Evolutionary conservation across 192 early-diverging fungal species (phyloP).

Genomic region (Coemansia sp.): DNA sequence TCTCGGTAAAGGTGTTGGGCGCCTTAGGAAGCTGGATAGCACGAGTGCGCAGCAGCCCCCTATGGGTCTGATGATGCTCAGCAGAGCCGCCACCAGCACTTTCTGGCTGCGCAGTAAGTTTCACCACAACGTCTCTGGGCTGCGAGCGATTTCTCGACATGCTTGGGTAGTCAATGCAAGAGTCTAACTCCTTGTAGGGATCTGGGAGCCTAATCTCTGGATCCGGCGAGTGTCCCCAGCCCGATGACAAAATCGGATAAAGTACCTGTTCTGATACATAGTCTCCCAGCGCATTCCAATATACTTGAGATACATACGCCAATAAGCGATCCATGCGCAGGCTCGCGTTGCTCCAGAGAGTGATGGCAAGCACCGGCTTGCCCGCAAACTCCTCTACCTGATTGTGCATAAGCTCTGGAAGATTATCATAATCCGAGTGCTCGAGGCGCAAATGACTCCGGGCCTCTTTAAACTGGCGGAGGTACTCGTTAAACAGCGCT

Average conservation of each 20-base stretch:
- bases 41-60: slow-evolving; percentile 31
- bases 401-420: slow-evolving; percentile 27
- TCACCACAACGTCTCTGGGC: slow-evolving; percentile 23
- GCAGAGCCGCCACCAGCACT: neutral
- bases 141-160: neutral
- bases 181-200: slow-evolving; percentile 26
- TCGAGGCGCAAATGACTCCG: slow-evolving; percentile 31
- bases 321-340: slow-evolving; percentile 41
- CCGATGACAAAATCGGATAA: slow-evolving; percentile 39
- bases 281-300: slow-evolving; percentile 53
- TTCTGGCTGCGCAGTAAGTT: slow-evolving; percentile 18
- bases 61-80: slow-evolving; percentile 6
- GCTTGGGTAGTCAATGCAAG: slow-evolving; percentile 8
- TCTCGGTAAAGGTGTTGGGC: slow-evolving; percentile 46
- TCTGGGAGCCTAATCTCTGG: slow-evolving; percentile 36
- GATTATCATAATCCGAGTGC: slow-evolving; percentile 20
- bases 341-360: slow-evolving; percentile 45
- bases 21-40: slow-evolving; percentile 20
- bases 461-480: slow-evolving; percentile 45
- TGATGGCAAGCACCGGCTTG: slow-evolving; percentile 42
- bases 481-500: slow-evolving; percentile 44
- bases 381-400: slow-evolving; percentile 46
- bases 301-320: slow-evolving; percentile 45
- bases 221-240: slow-evolving; percentile 34
- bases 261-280: slow-evolving; percentile 52